These are phyloP conservation scores for Carex kokanica DNA, from an alignment of 176 grass and related monocot species.

Conservation along the genomic window DNA sequence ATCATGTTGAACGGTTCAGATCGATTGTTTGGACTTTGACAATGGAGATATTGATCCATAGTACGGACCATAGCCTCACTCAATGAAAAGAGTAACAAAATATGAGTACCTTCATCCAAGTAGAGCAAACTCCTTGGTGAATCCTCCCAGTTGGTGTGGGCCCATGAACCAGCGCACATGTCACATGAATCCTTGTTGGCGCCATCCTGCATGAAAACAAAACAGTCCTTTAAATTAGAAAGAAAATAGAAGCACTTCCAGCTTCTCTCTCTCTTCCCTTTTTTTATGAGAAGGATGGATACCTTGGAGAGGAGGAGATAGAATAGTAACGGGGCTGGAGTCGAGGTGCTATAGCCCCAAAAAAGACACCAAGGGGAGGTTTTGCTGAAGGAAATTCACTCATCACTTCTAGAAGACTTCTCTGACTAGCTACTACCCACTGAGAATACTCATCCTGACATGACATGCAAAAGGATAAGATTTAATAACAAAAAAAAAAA, in stretches of 20 bases:
- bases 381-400: constrained; percentile 74
- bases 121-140: constrained; percentile 89
- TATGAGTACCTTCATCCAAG: constrained; percentile 83
- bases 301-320: constrained; percentile 93
- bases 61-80: no score
- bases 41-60: no score
- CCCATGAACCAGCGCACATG: constrained; percentile 78
- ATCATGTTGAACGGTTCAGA: no score
- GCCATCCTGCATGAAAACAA: constrained; percentile 43
- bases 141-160: constrained; percentile 82
- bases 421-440: constrained; percentile 76
- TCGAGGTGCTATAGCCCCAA: constrained; percentile 76
- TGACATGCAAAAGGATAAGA: background rate
- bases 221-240: background rate
- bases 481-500: constrained; percentile 11
- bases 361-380: constrained; percentile 77
- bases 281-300: constrained; percentile 25
- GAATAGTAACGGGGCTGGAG: constrained; percentile 81
- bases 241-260: background rate
- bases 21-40: no score
- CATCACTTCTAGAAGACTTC: constrained; percentile 94
- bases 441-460: constrained; percentile 85
- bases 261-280: background rate
- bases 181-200: constrained; percentile 76
- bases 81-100: background rate